These are phyloP conservation scores for Lodderomyces elongisporus DNA, from an alignment of 1,139 yeast genomes.

Conservation along the genomic window DNA sequence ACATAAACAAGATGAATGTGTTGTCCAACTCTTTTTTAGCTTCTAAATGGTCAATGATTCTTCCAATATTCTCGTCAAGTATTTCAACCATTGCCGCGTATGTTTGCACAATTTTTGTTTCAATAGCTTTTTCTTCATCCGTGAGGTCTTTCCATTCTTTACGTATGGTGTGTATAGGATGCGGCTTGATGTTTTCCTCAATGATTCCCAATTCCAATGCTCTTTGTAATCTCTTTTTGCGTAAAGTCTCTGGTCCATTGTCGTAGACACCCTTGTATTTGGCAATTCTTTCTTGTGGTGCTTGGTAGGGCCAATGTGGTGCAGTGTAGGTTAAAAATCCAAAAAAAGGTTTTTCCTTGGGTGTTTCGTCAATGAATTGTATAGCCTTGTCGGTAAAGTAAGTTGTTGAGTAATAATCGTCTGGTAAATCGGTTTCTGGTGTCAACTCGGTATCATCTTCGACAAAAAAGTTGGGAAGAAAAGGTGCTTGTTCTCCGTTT, in stretches of 20 bases:
- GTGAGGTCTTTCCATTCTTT: slow-evolving; percentile 40
- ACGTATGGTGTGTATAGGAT: slow-evolving; percentile 38
- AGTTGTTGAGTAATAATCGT: slow-evolving; percentile 44
- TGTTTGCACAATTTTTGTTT: slow-evolving; percentile 46
- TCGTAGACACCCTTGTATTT: slow-evolving; percentile 48
- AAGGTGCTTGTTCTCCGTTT: slow-evolving; percentile 19
- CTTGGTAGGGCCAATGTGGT: slow-evolving; percentile 62
- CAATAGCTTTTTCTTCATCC: slow-evolving; percentile 27
- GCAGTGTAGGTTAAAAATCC: slow-evolving; percentile 53
- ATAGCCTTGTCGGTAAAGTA: slow-evolving; percentile 42
- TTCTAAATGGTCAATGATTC: slow-evolving; percentile 37
- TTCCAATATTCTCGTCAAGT: slow-evolving; percentile 46
- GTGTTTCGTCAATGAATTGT: slow-evolving; percentile 27
- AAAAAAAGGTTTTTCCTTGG: slow-evolving; percentile 44
- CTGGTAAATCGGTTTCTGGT: slow-evolving; percentile 34
- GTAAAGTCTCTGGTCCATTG: slow-evolving; percentile 43
- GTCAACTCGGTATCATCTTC: slow-evolving; percentile 33
- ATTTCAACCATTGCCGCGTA: slow-evolving; percentile 62
- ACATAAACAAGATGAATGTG: slow-evolving; percentile 51
- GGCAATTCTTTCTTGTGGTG: slow-evolving; percentile 41
- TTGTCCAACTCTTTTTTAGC: slow-evolving; percentile 41
- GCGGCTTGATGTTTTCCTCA: slow-evolving; percentile 40
- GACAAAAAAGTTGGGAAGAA: slow-evolving; percentile 32
- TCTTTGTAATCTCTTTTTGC: slow-evolving; percentile 31
- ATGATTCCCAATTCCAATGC: slow-evolving; percentile 44